phyloP scores from a whole-genome alignment of 192 early-diverging fungal species.

The Backusella psychrophila region DNA sequence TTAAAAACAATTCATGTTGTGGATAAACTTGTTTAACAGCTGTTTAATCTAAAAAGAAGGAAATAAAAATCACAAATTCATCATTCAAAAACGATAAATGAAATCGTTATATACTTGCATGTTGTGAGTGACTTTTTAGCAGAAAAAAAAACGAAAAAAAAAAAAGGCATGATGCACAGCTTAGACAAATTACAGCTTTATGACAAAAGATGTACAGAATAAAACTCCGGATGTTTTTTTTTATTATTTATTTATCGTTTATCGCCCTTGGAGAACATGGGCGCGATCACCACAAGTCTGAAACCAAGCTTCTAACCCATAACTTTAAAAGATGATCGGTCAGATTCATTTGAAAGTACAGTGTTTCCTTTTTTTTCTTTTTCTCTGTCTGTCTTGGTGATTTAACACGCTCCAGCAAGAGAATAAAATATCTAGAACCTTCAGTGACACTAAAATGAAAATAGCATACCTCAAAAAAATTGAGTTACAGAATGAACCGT shows the following conservation, averaged over 20 bases:
- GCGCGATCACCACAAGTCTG: not conserved
- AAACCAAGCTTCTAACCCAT: not conserved
- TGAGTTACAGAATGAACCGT: not conserved
- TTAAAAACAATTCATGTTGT: not conserved
- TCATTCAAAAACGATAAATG: not conserved
- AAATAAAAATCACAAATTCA: not conserved
- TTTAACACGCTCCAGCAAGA: not conserved
- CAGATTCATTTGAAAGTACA: not conserved
- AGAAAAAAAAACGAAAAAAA: not conserved
- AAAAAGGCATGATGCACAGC: not conserved
- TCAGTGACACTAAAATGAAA: slow-evolving; percentile 6
- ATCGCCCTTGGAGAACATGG: not conserved
- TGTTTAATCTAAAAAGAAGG: not conserved
- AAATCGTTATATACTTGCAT: not conserved
- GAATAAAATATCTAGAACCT: not conserved
- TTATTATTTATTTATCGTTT: not conserved
- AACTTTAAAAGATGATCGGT: not conserved
- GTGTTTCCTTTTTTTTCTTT: not conserved
- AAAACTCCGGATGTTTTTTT: not conserved
- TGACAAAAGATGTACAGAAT: not conserved
- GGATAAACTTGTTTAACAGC: not conserved
- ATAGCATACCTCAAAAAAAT: not conserved
- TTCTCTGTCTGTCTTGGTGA: not conserved
- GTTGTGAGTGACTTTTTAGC: not conserved
- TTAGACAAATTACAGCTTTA: not conserved